Base-by-base conservation (phyloP, 352 stramenopile species). In the Albugo candida region DNA sequence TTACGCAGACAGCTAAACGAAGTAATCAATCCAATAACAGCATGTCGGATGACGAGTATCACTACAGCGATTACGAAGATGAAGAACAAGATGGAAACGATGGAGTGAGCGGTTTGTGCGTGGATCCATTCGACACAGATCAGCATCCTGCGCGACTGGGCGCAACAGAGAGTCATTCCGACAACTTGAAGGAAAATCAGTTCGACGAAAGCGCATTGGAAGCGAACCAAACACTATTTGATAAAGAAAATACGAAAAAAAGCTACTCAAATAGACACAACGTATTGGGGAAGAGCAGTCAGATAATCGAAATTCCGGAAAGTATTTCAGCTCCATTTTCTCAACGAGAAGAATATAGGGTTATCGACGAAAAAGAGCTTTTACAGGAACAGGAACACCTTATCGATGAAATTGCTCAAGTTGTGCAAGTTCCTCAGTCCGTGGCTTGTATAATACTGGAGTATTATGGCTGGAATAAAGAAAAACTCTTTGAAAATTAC, bases 391-490 rank as follows among this genome's bases (percentile, higher is more conserved):
- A 86, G 51, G 53, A 57, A 14, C 45, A 59, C 34, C 58, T 86
- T 4, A 72, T 92, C 11, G 41, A 59, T 35, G 78, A 92, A 50
- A 81, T 87, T 45, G 59, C 76, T 21, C 66, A 81, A 38, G 68
- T 92, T 44, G 51, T 92, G n/a, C 67, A 88, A 64, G 70, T 80
- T 19, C 64, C 71, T 39, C 41, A 46, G 12, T 59, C 73, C 12
- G 59, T 81, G 13, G 71, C 73, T 10, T 70, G 70, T 0, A 64
- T 93, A 41, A 57, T 94, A 38, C 58, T 94, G 60, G 75, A 80
- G 16, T 67, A 91, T 53, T 87, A 80, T 56, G 60, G 64, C 17
- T 94, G 83, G 83, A 83, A 92, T 63, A 91, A 93, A 60, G 81
- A 94, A 56, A 85, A 88, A 47, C 55, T 94, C 1, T 83, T 92